These are phyloP conservation scores for Hirsutella minnesotensis DNA, from an alignment of 2,329 filamentous ascomycete species.

Conservation along the genomic window DNA sequence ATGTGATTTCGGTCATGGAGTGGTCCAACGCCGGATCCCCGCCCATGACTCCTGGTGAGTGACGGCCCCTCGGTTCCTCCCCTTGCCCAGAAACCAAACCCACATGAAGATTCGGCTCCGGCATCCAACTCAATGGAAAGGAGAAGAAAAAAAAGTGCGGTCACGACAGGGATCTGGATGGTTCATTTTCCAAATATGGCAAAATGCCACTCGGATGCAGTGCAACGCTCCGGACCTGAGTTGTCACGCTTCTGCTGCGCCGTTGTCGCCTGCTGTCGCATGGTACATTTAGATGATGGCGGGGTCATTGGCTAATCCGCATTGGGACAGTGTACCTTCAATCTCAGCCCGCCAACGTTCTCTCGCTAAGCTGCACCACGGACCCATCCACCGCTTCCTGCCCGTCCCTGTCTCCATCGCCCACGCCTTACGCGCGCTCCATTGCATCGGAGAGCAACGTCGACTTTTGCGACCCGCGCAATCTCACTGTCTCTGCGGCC, in stretches of 20 bases:
- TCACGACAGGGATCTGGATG: neutral
- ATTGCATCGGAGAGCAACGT: conserved; percentile 59
- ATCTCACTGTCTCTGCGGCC: conserved; percentile 60
- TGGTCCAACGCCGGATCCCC: conserved; percentile 72
- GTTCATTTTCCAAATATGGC: neutral
- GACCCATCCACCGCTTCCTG: conserved; percentile 67
- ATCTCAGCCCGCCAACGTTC: conserved; percentile 33
- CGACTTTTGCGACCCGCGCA: conserved; percentile 84
- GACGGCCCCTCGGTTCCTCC: conserved; percentile 1
- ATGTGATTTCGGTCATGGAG: conserved; percentile 63
- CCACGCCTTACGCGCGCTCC: conserved; percentile 64
- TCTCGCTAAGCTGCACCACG: conserved; percentile 51
- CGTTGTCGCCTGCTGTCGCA: neutral
- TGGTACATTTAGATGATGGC: conserved; percentile 4
- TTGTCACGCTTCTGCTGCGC: neutral
- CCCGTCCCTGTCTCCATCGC: conserved; percentile 79
- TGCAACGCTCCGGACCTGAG: neutral
- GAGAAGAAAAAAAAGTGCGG: neutral
- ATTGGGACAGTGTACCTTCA: conserved; percentile 35
- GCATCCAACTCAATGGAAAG: neutral
- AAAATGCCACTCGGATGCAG: neutral
- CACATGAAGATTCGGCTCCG: neutral
- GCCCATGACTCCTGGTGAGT: conserved; percentile 83
- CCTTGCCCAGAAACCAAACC: too few species aligned
- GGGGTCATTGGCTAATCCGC: conserved; percentile 23